Conservation (phyloP, 2,329 filamentous ascomycete genomes). For the Diaporthe australafricana region DNA sequence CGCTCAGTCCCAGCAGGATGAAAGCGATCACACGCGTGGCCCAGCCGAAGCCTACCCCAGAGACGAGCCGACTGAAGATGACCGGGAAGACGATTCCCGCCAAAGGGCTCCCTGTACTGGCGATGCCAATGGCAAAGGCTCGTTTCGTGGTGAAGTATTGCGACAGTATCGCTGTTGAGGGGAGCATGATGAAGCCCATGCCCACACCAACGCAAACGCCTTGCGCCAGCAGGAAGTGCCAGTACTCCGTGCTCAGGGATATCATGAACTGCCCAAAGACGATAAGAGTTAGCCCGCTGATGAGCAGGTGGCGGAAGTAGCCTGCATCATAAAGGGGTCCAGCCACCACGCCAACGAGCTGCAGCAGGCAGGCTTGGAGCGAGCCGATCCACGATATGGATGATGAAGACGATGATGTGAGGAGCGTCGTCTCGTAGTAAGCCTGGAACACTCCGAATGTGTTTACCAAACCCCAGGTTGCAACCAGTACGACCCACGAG, state of each 20-base stretch:
- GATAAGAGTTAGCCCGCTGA: constrained; percentile 49
- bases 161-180: constrained; percentile 51
- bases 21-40: constrained; percentile 65
- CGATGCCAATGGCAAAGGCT: constrained; percentile 48
- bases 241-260: constrained; percentile 57
- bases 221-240: constrained; percentile 54
- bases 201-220: constrained; percentile 53
- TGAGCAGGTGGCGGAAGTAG: constrained; percentile 52
- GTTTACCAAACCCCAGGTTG: constrained; percentile 55
- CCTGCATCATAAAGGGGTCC: constrained; percentile 57
- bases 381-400: constrained; percentile 60
- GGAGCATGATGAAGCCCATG: constrained; percentile 50
- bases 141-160: constrained; percentile 53
- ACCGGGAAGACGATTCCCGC: constrained; percentile 60
- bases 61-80: constrained; percentile 50
- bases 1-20: constrained; percentile 52
- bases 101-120: constrained; percentile 48
- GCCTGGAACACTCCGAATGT: constrained; percentile 60
- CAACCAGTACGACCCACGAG: constrained; percentile 49
- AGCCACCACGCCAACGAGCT: constrained; percentile 53
- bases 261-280: constrained; percentile 57
- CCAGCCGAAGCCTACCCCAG: constrained; percentile 50
- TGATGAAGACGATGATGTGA: constrained; percentile 48
- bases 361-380: constrained; percentile 54
- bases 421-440: constrained; percentile 54